Evolutionary conservation across 352 stramenopile genomes (phyloP), one percentile per base, ranked within the genome.

Genomic region (Elongisporangium prolatum): DNA sequence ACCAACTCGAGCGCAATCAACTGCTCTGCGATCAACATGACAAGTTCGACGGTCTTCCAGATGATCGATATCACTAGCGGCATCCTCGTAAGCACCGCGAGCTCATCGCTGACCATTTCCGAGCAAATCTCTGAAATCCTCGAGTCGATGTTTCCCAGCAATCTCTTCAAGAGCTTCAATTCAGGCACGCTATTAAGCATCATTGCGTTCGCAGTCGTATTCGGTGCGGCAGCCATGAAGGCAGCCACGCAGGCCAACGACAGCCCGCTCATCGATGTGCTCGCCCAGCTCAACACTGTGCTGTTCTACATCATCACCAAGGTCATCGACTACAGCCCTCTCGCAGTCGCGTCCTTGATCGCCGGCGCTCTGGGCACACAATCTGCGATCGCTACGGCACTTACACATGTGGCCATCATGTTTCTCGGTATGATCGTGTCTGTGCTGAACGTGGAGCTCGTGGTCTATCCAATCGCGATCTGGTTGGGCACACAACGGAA

Each of bases 241-340:
- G 69, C 72, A 5, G 80, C 68, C 34, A 69, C 70, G 11, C 72
- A 72, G 16, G 75, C 88, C 49, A 75, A 61, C 52, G 24, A 34
- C 24, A 89, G 73, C 34, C 74, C 77, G 24, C 52, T 89, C 25
- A 60, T 88, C 11, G 73, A 80, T 21, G 61, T 84, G 10, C 67
- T 90, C 21, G 76, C 84, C 52, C 80, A 90, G 53, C 75, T 89
- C 64, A 89, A 84, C 69, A 75, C 79, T 34, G 80, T 89, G 16
- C 88, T 92, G 50, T 86, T 88, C 57, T 66, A 72, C 18, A 59
- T 89, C 22, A 88, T 92, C 59, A 58, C 68, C 51, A 84, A 84
- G 47, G 65, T 84, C 20, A 84, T 91, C 52, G 73, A 76, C 67
- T 88, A 68, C 69, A 89, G 77, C 24, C 80, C 83, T 10, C n/a